Conservation (phyloP, 2,329 filamentous ascomycete genomes). For the Penicillium sclerotigenum region DNA sequence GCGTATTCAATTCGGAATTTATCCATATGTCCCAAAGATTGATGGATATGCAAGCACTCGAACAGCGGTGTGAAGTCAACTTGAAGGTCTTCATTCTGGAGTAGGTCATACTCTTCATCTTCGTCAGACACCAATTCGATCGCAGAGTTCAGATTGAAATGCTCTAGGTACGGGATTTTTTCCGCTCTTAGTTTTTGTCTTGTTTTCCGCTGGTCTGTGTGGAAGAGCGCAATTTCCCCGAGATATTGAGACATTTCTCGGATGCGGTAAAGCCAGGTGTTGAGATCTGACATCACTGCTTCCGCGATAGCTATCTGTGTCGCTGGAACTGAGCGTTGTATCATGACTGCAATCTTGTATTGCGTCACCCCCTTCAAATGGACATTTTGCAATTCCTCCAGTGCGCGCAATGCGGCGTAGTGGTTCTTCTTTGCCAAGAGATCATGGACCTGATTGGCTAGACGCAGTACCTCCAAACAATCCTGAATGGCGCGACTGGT, state of each 20-base stretch:
- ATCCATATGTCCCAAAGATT: conserved; percentile 87
- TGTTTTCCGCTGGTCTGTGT: conserved; percentile 81
- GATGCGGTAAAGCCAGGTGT: conserved; percentile 94
- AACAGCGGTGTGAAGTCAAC: conserved; percentile 94
- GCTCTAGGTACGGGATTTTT: conserved; percentile 67
- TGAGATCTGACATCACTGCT: conserved; percentile 93
- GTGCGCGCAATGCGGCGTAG: conserved; percentile 86
- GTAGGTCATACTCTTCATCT: conserved; percentile 88
- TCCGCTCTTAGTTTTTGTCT: conserved; percentile 81
- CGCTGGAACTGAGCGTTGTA: conserved; percentile 89
- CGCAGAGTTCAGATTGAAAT: conserved; percentile 91
- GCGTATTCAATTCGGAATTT: conserved; percentile 89
- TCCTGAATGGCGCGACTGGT: conserved; percentile 83
- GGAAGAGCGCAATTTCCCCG: conserved; percentile 93
- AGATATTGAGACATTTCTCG: conserved; percentile 94
- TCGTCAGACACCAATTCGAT: conserved; percentile 96
- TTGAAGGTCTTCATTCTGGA: conserved; percentile 92
- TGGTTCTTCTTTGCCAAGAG: conserved; percentile 89
- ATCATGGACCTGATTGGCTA: conserved; percentile 92
- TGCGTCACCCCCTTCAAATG: conserved; percentile 92
- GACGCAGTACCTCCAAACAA: conserved; percentile 84
- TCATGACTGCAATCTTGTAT: conserved; percentile 91
- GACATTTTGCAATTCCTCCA: conserved; percentile 95
- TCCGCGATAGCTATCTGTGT: conserved; percentile 93
- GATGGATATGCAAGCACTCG: conserved; percentile 93